Conservation (phyloP, 805 yeast genomes). For the Saccharomycopsis sp. region DNA sequence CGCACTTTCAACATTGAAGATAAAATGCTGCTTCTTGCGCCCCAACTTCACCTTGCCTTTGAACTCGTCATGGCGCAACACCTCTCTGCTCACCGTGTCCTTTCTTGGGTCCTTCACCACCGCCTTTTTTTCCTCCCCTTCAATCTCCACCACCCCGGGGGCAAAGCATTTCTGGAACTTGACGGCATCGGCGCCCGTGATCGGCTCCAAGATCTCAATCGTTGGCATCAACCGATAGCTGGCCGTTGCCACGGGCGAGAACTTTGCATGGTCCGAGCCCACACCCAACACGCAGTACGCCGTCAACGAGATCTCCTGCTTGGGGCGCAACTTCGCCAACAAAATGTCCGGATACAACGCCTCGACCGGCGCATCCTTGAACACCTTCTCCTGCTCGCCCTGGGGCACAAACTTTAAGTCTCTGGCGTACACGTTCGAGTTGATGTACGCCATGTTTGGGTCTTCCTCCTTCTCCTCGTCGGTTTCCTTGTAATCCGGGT, state of each 20-base stretch:
- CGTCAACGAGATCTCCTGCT: conserved; percentile 86
- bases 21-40: conserved; percentile 84
- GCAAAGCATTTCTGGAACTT: conserved; percentile 89
- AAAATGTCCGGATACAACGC: conserved; percentile 85
- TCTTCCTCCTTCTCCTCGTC: conserved; percentile 37
- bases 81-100: conserved; percentile 96
- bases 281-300: conserved; percentile 88
- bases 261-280: conserved; percentile 95
- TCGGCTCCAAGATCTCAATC: conserved; percentile 66
- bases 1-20: conserved; percentile 87
- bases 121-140: conserved; percentile 59
- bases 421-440: conserved; percentile 79
- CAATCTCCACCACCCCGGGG: conserved; percentile 78
- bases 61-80: conserved; percentile 86
- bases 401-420: conserved; percentile 88
- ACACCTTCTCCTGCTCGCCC: conserved; percentile 71
- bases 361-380: conserved; percentile 56
- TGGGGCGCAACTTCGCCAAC: conserved; percentile 89
- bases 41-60: conserved; percentile 85
- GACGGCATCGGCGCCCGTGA: conserved; percentile 65
- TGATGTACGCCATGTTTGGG: conserved; percentile 75
- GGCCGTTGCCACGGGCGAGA: conserved; percentile 95
- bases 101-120: conserved; percentile 81
- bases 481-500: conserved; percentile 65
- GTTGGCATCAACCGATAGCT: conserved; percentile 88